A percentile compares a stretch with the other conserved stretches of the same genome.
These are phyloP conservation scores for Xenosphaeropsis pyriputrescens DNA, from an alignment of 2,329 filamentous ascomycete species.

Conservation along the genomic window DNA sequence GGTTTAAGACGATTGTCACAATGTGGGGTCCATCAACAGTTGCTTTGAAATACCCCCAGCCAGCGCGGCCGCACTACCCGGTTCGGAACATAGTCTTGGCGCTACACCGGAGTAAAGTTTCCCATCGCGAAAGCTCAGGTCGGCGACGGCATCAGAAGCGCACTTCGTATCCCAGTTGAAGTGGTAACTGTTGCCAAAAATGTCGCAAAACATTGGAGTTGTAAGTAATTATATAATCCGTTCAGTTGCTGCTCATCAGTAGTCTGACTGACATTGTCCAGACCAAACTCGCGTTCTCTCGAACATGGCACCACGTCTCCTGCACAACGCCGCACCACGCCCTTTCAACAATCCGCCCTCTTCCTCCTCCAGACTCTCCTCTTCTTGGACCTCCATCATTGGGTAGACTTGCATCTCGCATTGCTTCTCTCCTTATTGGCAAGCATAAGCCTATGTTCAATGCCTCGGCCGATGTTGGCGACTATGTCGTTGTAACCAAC, in stretches of 20 bases:
- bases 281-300: constrained; percentile 93
- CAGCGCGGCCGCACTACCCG: neutral
- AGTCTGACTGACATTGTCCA: constrained; percentile 21
- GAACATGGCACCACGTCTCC: constrained; percentile 82
- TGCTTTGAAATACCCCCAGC: too few species aligned
- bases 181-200: neutral
- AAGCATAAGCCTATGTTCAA: constrained; percentile 99
- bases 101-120: neutral
- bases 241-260: neutral
- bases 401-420: constrained; percentile 75
- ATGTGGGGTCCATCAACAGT: too few species aligned
- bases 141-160: too few species aligned
- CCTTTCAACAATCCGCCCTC: constrained; percentile 33
- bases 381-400: constrained; percentile 58
- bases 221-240: constrained; percentile 29
- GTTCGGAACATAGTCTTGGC: neutral
- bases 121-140: neutral
- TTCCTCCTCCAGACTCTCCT: constrained; percentile 19
- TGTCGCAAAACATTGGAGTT: constrained; percentile 44
- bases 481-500: constrained; percentile 92
- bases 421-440: constrained; percentile 83
- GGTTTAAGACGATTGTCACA: too few species aligned
- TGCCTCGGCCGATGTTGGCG: constrained; percentile 94
- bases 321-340: constrained; percentile 51
- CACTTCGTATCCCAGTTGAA: too few species aligned